Conservation (phyloP, 1,284 basidiomycete genomes). For the Apiotrichum montevideense region DNA sequence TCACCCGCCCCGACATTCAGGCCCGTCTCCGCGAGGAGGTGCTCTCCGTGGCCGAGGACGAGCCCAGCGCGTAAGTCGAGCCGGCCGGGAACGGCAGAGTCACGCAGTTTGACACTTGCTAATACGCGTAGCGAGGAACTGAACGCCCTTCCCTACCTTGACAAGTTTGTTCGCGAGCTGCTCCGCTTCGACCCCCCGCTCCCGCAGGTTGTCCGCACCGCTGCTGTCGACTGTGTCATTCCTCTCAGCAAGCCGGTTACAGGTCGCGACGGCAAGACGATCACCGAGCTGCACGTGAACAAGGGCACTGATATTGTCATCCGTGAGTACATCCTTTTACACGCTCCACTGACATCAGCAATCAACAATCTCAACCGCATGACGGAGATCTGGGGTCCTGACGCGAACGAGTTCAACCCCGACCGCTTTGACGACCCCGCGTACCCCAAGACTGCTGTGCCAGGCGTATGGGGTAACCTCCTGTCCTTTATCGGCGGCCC, state of each 20-base stretch:
- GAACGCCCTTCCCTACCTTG: conserved; percentile 53
- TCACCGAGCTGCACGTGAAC: conserved; percentile 33
- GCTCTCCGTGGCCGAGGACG: conserved; percentile 43
- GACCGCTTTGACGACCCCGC: conserved; percentile 24
- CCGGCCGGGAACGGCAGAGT: not conserved
- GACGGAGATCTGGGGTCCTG: conserved; percentile 59
- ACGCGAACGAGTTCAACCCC: conserved; percentile 59
- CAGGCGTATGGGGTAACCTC: conserved; percentile 59
- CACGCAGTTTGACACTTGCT: no score
- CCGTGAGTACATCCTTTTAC: conserved; percentile 40
- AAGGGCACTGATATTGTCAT: conserved; percentile 42
- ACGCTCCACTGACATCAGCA: not conserved
- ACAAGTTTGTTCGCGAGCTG: conserved; percentile 62
- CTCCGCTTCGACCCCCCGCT: conserved; percentile 63
- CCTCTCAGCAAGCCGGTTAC: conserved; percentile 52
- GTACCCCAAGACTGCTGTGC: conserved; percentile 49
- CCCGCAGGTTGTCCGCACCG: conserved; percentile 58
- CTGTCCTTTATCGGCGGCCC: conserved; percentile 63
- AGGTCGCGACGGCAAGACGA: conserved; percentile 43
- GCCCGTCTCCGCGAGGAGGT: conserved; percentile 56
- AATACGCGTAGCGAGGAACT: conserved; percentile 41
- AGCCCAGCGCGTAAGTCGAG: conserved; percentile 17
- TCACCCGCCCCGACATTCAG: conserved; percentile 55
- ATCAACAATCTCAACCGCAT: conserved; percentile 54
- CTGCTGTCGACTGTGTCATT: conserved; percentile 55